These are phyloP conservation scores for Annulohypoxylon nitens DNA, from an alignment of 495 filamentous ascomycete genomes.

Conservation along the genomic window DNA sequence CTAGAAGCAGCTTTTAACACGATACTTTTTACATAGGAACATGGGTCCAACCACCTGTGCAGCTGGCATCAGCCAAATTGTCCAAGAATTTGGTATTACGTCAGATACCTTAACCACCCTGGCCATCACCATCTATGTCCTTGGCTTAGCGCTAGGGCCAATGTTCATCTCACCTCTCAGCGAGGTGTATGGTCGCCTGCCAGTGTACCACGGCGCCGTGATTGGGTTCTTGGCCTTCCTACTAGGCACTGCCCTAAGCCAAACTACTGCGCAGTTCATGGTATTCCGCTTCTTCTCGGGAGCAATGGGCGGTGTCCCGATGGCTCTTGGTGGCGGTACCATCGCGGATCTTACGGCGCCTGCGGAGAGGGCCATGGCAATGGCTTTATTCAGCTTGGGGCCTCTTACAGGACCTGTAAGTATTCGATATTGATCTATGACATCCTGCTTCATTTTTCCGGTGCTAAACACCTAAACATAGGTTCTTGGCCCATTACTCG, in stretches of 20 bases:
- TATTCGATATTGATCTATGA: conserved; percentile 49
- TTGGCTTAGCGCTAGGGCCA: conserved; percentile 68
- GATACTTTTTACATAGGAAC: not conserved
- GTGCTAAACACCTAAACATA: conserved; percentile 6
- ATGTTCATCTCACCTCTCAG: conserved; percentile 71
- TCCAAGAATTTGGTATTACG: conserved; percentile 51
- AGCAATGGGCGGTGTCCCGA: not conserved
- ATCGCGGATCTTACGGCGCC: not conserved
- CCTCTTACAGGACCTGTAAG: conserved; percentile 11
- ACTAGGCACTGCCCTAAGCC: conserved; percentile 59
- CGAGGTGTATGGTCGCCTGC: conserved; percentile 72
- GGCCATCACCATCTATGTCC: conserved; percentile 56
- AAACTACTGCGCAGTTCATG: conserved; percentile 58
- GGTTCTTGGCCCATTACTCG: conserved; percentile 64
- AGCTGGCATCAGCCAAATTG: conserved; percentile 54
- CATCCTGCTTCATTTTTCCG: conserved; percentile 41
- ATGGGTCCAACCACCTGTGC: conserved; percentile 36
- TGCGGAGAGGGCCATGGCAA: not conserved
- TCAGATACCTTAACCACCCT: conserved; percentile 44
- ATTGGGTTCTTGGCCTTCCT: conserved; percentile 61
- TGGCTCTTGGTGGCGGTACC: not conserved
- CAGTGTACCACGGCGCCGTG: conserved; percentile 66
- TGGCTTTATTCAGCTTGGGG: conserved; percentile 1
- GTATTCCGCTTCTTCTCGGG: conserved; percentile 67
- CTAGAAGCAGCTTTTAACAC: conserved; percentile 7